Evolutionary conservation across 345 rosid genomes (phyloP).

Genomic region (Odontarrhena argentea): DNA sequence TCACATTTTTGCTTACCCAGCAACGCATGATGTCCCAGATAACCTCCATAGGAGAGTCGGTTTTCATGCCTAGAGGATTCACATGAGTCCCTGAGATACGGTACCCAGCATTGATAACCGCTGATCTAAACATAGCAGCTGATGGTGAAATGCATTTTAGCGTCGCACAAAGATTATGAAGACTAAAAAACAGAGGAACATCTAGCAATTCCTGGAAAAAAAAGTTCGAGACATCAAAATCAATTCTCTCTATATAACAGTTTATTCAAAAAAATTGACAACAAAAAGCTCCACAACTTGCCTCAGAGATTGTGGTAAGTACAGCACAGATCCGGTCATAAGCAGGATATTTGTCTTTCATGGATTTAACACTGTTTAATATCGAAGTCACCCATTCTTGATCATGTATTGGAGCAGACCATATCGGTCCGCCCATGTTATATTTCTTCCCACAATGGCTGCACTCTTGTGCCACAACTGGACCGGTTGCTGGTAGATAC

Average conservation of each 20-base stretch:
- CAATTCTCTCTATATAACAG: background rate
- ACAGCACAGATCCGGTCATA: slow-evolving; percentile 85
- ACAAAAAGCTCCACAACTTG: slow-evolving; percentile 19
- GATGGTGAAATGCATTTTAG: slow-evolving; percentile 91
- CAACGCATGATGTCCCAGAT: slow-evolving; percentile 98
- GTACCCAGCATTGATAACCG: slow-evolving; percentile 87
- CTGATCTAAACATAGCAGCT: slow-evolving; percentile 81
- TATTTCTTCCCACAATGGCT: slow-evolving; percentile 87
- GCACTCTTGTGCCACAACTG: slow-evolving; percentile 81
- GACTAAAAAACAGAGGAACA: slow-evolving; percentile 86
- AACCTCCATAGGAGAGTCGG: slow-evolving; percentile 96
- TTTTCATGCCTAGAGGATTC: slow-evolving; percentile 82
- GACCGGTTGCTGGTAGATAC: slow-evolving; percentile 92
- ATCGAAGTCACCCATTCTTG: slow-evolving; percentile 81
- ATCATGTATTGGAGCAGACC: slow-evolving; percentile 97
- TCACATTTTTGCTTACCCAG: slow-evolving; percentile 77
- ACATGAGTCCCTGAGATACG: slow-evolving; percentile 89
- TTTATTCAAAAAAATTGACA: background rate
- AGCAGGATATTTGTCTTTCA: slow-evolving; percentile 89
- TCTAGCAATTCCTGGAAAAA: slow-evolving; percentile 78
- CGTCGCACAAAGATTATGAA: slow-evolving; percentile 90
- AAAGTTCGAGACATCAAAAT: background rate
- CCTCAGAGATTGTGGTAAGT: slow-evolving; percentile 91
- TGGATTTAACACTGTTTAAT: slow-evolving; percentile 66
- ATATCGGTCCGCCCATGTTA: slow-evolving; percentile 95